Evolutionary conservation across 108 stramenopile genomes (phyloP), one percentile per base, ranked within the genome.

Genomic region (Stephanodiscus minutulus): DNA sequence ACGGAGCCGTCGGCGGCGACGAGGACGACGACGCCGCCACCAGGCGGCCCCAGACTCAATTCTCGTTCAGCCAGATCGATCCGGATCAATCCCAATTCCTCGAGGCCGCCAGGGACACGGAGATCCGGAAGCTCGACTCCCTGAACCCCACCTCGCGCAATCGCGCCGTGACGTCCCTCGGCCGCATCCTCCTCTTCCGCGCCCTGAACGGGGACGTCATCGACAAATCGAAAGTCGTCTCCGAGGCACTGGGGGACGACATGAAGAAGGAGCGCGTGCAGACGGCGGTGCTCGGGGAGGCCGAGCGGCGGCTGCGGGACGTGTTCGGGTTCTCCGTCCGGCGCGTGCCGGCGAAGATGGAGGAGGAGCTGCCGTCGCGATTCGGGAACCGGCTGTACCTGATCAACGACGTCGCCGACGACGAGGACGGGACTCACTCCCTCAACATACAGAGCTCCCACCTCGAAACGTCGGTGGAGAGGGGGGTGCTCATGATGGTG

Each of bases 301-400:
- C 83, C 13, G 66, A 79, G 11, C 24, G 50, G 10, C 82, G 89
- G 1, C 66, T 95, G 28, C 48, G 50, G 8, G 79, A 88, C 54
- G 86, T 95, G 9, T 92, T 95, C 86, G 94, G 89, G 0, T 91
- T 92, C 59, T 81, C 85, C 55, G 66, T 92, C 11, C 60, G 67
- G 27, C 55, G 66, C 10, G 68, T 89, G n/a, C 87, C 90, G 15
- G 63, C 68, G 2, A 84, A 35, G 44, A 87, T 92, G 89, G 77
- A 84, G 55, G 66, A 87, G 36, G 53, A 64, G 36, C 31, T 90
- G 52, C 90, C 94, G 0, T 35, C 64, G 21, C 73, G 64, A 24
- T 92, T 68, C 81, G 85, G 87, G 71, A 85, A 92, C 73, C 84
- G 94, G 28, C 81, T 86, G 64, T 95, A 91, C 60, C 21, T 91